Evolutionary conservation across 176 grass and related monocot species (phyloP), one percentile per base, ranked within the genome.

Genomic region (Paspalum notatum): DNA sequence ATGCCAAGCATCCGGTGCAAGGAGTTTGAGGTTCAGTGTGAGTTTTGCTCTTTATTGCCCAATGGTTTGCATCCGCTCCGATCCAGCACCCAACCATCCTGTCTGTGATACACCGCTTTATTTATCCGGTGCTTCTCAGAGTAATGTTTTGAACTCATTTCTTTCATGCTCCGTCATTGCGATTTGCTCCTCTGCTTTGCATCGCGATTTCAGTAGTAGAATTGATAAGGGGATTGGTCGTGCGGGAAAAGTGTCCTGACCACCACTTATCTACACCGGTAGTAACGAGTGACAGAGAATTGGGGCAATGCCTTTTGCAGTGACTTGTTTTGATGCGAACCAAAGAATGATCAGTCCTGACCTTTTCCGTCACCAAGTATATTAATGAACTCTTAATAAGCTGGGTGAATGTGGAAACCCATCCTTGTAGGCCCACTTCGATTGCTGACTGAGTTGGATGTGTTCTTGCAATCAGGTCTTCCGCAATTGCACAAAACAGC

Each of bases 271-370:
- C 13, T 63, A 26, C 41, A 47, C 10, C 7, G 26, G 60, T 21
- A 18, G 0, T 17, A 18, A 5, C 2, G 1, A 0, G 8, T 1
- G 9, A n/a, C 2, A 48, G 42, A 60, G 26, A 12, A 72, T 10
- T 2, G 20, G 9, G 16, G 27, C 70, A 54, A 55, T 51, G 22
- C 22, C 70, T 9, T 42, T 32, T 24, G 9, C 51, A 21, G 60
- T 24, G 60, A 5, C 43, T 32, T 46, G 27, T 60, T 78, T 72
- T 69, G 6, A 65, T 26, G 20, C 51, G 46, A 78, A 64, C 75
- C 75, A 8, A 38, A 63, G 26, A 64, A 12, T 48, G 8, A n/a
- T 20, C 24, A 47, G 17, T 4, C 22, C 14, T 21, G 9, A 39
- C 9, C 12, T 18, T n/a, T 49, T 22, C 32, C 38, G 45, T 21